These are phyloP conservation scores for Mycena floridula DNA, from an alignment of 768 basidiomycete species.

Conservation along the genomic window DNA sequence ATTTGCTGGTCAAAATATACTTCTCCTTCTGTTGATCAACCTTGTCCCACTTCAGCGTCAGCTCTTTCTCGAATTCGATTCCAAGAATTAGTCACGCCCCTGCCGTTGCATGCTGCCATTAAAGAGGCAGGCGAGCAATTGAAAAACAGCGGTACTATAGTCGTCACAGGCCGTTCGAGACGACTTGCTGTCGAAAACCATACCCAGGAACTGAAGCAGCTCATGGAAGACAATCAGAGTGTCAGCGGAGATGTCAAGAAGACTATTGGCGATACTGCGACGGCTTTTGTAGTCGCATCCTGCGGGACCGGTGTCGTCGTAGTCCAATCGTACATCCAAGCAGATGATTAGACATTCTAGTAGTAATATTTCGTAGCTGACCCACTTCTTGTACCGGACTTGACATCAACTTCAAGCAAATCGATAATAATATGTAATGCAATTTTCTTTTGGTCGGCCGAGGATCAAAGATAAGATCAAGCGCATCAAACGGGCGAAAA, in stretches of 20 bases:
- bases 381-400: too few relatives aligned
- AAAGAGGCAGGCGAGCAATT: conserved; percentile 29
- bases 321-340: too few relatives aligned
- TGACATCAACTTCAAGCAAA: too few relatives aligned
- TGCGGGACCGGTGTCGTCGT: conserved; percentile 59
- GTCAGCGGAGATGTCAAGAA: conserved; percentile 64
- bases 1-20: conserved; percentile 67
- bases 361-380: too few relatives aligned
- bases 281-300: conserved; percentile 63
- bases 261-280: conserved; percentile 82
- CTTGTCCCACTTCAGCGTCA: conserved; percentile 13
- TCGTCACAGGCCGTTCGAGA: conserved; percentile 71
- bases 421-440: too few relatives aligned
- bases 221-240: conserved; percentile 51
- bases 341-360: too few relatives aligned
- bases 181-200: conserved; percentile 72
- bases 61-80: conserved; percentile 62
- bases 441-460: too few relatives aligned
- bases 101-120: conserved; percentile 55
- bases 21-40: conserved; percentile 9
- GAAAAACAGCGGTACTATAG: conserved; percentile 38
- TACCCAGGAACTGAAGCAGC: conserved; percentile 55
- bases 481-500: too few relatives aligned
- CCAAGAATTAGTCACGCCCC: conserved; percentile 43
- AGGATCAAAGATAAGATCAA: too few relatives aligned